Evolutionary conservation across 306 rosid species (phyloP), one percentile per base, ranked within the genome.

Genomic region (Vigna trinervia): DNA sequence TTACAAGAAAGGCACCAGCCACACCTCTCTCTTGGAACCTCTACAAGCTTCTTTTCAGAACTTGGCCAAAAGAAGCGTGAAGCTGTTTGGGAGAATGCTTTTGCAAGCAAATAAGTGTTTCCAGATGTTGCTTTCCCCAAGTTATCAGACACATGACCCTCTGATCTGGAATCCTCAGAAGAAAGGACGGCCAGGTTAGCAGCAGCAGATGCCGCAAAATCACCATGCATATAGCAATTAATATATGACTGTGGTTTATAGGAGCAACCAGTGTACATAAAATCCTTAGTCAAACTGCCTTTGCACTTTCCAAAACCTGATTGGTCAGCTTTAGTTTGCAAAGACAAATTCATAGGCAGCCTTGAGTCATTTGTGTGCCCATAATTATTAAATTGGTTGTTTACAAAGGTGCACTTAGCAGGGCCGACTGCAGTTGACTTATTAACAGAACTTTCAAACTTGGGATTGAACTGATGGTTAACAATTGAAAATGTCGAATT

Each of bases 1-100:
- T 90, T 90, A 81, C 98, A 94, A 73, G 98, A 88, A 76, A 90
- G 88, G 83, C 98, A 94, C 98, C 98, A 94, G 79, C 96, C 96
- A 81, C 98, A 94, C 85, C 97, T 94, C 90, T 94, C 98, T 76
- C 98, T 94, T 22, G 97, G 97, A 71, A 91, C 91, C 85, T 94
- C 98, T 80, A 83, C 87, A 65, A 86, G 94, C 89, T 94, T 94
- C 86, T 87, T 94, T 68, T 94, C 98, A 66, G 86, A 87, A 75
- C 88, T 88, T 52, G 98, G 98, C 98, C 97, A 94, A 86, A 91
- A 88, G 89, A 94, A 94, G 54, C 96, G 94, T 17, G 98, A 90
- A 67, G 92, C 97, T 52, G 84, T 62, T 85, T 75, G 77, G 59
- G 97, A 91, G 83, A 94, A 94, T 32, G 98, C 98, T 84, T 91